Base-by-base conservation (phyloP, 768 basidiomycete genomes). In the Pleurotus pulmonarius region DNA sequence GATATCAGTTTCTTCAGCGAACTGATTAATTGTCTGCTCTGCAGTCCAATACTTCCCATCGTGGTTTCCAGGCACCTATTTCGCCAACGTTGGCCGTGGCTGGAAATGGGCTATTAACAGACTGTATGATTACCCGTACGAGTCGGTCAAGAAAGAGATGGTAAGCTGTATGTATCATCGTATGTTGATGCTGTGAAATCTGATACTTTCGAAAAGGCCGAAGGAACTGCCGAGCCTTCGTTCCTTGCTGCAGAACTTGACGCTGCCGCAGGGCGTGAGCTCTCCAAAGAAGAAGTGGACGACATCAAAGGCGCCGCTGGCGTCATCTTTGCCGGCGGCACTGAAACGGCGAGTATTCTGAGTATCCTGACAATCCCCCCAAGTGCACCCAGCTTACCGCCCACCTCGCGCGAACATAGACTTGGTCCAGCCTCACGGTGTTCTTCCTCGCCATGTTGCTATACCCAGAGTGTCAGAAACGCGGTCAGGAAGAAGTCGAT, bases 311-410 rank as follows among this genome's bases (percentile, higher is more conserved):
- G 52, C 24, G 43, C 37, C 15, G 52, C 52, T 39, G 24, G 29
- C 5, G 38, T 26, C 37, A 39, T 26, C 15, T 44, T 46, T 18
- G 25, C 49, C 45, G 59, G 49, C 29, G 59, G 56, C 22, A 40
- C 56, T 9, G 59, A 60, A 20, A 56, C 59, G 16, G 59, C 56
- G 16, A 44, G 57, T 53, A 1, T n/a, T n/a, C n/a, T 29, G 29
- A 29, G 29, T 11, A 29, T 29, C 22, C 6, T 22, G 20, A 46
- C 26, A 12, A 5, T 0, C 13, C 1, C 16, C 12, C 0, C 37
- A 7, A 15, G 18, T n/a, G 0, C 18, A 18, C 13, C n/a, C 13
- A 3, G 20, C 11, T 54, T 43, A 22, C 24, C 8, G 5, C 41
- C 7, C 13, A 12, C 7, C 12, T 13, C 22, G 5, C 7, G 11